phyloP scores from a whole-genome alignment of 176 grass and related monocot genomes.

The Zizania latifolia region DNA sequence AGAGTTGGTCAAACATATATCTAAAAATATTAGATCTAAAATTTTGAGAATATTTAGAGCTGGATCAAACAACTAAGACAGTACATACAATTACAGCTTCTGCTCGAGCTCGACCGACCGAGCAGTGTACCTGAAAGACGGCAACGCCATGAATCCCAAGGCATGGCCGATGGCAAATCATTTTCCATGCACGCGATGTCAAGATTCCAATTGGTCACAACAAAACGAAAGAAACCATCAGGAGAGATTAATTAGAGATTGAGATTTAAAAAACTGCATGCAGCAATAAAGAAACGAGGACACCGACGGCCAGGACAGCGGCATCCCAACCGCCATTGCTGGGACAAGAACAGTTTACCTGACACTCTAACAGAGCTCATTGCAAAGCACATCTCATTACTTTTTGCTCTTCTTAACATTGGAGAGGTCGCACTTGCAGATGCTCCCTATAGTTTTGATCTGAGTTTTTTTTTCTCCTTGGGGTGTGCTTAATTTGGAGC shows the following conservation, averaged over 20 bases:
- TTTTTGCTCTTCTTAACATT: not conserved
- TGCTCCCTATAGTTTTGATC: not conserved
- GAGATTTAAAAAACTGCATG: too few relatives aligned
- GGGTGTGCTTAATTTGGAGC: not conserved
- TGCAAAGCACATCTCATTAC: not conserved
- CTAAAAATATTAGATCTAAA: too few relatives aligned
- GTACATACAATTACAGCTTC: too few relatives aligned
- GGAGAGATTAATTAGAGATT: not conserved
- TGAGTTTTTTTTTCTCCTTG: not conserved
- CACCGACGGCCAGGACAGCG: slow-evolving; percentile 47
- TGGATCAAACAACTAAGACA: too few relatives aligned
- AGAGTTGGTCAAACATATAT: too few relatives aligned
- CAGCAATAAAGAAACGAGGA: not conserved
- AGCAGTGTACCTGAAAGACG: not conserved
- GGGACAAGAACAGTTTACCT: slow-evolving; percentile 44
- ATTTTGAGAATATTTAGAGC: too few relatives aligned
- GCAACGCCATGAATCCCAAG: not conserved
- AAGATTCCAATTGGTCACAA: not conserved
- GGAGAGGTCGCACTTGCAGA: not conserved
- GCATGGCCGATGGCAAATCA: not conserved
- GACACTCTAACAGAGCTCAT: slow-evolving; percentile 10
- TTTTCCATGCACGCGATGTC: not conserved
- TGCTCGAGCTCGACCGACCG: too few relatives aligned
- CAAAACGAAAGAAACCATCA: not conserved
- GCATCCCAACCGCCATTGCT: slow-evolving; percentile 39